A percentile compares a stretch with the other conserved stretches of the same genome.
These are phyloP conservation scores for Silene coronaria DNA, from an alignment of 179 eudicot species.

Conservation along the genomic window DNA sequence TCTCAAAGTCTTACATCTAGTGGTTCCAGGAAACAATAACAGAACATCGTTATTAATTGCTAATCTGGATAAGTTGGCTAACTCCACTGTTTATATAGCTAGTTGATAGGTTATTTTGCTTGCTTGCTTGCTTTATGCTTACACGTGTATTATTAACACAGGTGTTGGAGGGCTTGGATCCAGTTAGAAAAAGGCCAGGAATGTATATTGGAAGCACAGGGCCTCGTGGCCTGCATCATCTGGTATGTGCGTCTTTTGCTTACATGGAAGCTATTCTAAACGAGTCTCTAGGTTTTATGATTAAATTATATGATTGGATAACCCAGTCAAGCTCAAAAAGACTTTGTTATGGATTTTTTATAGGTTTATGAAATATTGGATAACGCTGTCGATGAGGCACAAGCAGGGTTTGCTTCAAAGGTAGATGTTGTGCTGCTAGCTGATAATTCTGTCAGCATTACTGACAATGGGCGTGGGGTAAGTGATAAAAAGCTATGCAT, in stretches of 20 bases:
- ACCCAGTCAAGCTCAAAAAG: background rate
- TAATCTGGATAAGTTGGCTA: too few species aligned
- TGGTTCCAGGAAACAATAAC: too few species aligned
- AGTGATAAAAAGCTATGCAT: slow-evolving; percentile 12
- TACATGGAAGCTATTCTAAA: background rate
- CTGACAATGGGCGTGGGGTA: slow-evolving; percentile 99
- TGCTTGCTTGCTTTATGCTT: background rate
- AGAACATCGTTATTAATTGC: too few species aligned
- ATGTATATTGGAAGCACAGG: slow-evolving; percentile 99
- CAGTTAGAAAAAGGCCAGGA: slow-evolving; percentile 96
- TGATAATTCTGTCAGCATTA: slow-evolving; percentile 80
- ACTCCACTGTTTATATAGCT: slow-evolving; percentile 2
- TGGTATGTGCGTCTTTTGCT: slow-evolving; percentile 41
- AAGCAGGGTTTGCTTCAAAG: slow-evolving; percentile 90
- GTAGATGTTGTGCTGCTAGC: slow-evolving; percentile 60
- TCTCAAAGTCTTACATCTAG: background rate
- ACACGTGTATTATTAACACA: slow-evolving; percentile 20
- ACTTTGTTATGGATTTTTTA: slow-evolving; percentile 10
- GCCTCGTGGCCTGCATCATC: slow-evolving; percentile 88
- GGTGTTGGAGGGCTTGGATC: slow-evolving; percentile 94
- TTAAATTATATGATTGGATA: background rate
- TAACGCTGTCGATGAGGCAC: slow-evolving; percentile 91
- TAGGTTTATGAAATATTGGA: slow-evolving; percentile 96
- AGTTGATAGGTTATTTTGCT: background rate
- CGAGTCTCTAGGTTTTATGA: background rate